phyloP scores from a whole-genome alignment of 2,329 filamentous ascomycete species.

The Venturia carpophila region DNA sequence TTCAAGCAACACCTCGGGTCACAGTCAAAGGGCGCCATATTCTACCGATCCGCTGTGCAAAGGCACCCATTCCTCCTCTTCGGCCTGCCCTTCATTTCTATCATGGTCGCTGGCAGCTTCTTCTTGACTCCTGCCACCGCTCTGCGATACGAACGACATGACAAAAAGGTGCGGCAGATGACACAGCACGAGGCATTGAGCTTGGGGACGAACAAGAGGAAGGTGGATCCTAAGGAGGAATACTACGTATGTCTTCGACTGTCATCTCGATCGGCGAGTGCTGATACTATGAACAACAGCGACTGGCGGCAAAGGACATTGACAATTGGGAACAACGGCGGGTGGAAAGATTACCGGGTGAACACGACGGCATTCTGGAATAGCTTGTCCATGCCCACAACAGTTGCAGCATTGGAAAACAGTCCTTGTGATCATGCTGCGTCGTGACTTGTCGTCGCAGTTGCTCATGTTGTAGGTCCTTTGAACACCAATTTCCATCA shows the following conservation, averaged over 20 bases:
- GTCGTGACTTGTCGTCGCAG: neutral
- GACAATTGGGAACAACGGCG: slow-evolving; percentile 97
- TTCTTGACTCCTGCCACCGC: slow-evolving; percentile 91
- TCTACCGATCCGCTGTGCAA: slow-evolving; percentile 66
- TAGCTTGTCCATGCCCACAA: neutral
- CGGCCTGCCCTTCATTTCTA: slow-evolving; percentile 81
- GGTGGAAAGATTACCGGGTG: slow-evolving; percentile 80
- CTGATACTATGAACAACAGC: slow-evolving; percentile 41
- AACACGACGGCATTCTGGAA: slow-evolving; percentile 70
- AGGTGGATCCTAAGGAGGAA: slow-evolving; percentile 73
- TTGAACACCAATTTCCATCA: neutral
- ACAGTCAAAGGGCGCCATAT: slow-evolving; percentile 1
- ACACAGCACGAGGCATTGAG: slow-evolving; percentile 80
- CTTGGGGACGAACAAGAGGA: slow-evolving; percentile 61
- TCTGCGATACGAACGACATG: slow-evolving; percentile 85
- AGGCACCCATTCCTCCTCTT: slow-evolving; percentile 86
- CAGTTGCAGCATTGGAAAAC: neutral
- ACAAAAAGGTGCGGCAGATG: slow-evolving; percentile 79
- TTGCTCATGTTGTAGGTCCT: neutral
- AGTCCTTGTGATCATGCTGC: neutral
- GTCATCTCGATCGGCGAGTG: slow-evolving; percentile 18
- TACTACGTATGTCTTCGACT: slow-evolving; percentile 61
- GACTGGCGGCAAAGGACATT: slow-evolving; percentile 77
- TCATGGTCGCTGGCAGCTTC: slow-evolving; percentile 89
- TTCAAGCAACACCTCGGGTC: slow-evolving; percentile 47